Evolutionary conservation across 257 asterid genomes (phyloP).

Genomic region (Jaltomata sinuosa): DNA sequence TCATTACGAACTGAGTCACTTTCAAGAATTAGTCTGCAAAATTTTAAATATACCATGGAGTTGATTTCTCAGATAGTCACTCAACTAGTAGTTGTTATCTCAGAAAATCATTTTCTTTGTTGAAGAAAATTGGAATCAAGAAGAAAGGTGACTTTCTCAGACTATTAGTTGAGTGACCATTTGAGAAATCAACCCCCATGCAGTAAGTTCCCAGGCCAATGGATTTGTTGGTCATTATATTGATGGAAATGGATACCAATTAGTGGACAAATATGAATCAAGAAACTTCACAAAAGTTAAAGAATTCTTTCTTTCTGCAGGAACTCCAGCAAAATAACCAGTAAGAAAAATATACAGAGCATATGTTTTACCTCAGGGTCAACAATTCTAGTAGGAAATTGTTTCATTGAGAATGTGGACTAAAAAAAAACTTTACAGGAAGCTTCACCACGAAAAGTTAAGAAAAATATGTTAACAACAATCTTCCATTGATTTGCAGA

Average conservation of each 20-base stretch:
- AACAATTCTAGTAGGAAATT: not conserved
- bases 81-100: not conserved
- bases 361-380: not conserved
- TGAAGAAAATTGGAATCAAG: not conserved
- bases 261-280: not conserved
- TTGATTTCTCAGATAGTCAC: not conserved
- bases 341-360: not conserved
- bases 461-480: not conserved
- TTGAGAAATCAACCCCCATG: not conserved
- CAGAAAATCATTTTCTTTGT: not conserved
- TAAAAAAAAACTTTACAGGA: too few relatives aligned
- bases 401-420: not conserved
- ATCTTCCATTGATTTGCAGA: not conserved
- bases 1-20: not conserved
- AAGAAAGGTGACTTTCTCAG: not conserved
- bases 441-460: not conserved
- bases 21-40: not conserved
- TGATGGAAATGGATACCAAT: too few relatives aligned
- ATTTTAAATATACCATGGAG: not conserved
- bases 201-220: not conserved
- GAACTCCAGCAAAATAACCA: not conserved
- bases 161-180: not conserved
- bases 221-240: not conserved
- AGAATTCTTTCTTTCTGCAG: not conserved
- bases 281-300: not conserved